Percentiles rank a stretch among this genome's conserved stretches.
Evolutionary conservation across 768 basidiomycete species (phyloP).

Genomic region (Boletellus sp.): DNA sequence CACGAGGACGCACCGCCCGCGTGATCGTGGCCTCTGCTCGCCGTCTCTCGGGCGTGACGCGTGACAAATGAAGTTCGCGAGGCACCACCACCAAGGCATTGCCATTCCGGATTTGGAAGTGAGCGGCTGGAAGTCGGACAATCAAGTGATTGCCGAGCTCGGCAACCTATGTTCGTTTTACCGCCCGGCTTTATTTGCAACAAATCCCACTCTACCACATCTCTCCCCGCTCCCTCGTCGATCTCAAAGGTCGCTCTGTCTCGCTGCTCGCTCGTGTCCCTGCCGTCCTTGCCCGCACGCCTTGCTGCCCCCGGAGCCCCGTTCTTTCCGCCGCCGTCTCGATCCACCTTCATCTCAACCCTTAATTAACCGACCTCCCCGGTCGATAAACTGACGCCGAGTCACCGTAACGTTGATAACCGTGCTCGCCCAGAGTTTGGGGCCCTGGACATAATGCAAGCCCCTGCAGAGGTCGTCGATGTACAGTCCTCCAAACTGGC

Average conservation of each 20-base stretch:
- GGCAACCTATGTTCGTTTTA: conserved; percentile 36
- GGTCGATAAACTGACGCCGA: conserved; percentile 40
- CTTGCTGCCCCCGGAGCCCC: not conserved
- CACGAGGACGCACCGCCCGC: conserved; percentile 21
- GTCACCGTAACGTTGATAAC: conserved; percentile 40
- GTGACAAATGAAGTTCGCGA: conserved; percentile 24
- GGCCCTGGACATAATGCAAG: conserved; percentile 26
- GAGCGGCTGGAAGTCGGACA: conserved; percentile 35
- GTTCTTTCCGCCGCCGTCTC: conserved; percentile 9
- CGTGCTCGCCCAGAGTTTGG: conserved; percentile 21
- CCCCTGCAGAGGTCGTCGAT: conserved; percentile 26
- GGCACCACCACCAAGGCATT: conserved; percentile 16
- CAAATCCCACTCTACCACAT: conserved; percentile 34
- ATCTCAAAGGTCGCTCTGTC: conserved; percentile 21
- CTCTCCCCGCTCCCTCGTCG: conserved; percentile 30
- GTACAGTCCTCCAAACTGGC: conserved; percentile 29
- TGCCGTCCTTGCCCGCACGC: conserved; percentile 1
- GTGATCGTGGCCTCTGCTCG: conserved; percentile 14
- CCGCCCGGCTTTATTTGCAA: conserved; percentile 40
- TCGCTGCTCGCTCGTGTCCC: conserved; percentile 9
- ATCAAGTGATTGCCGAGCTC: conserved; percentile 35
- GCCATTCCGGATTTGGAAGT: conserved; percentile 26
- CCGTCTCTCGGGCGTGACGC: too few relatives aligned
- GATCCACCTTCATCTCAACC: conserved; percentile 27
- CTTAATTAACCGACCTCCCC: conserved; percentile 41